Evolutionary conservation across 2,329 filamentous ascomycete genomes (phyloP).

Genomic region (Nemania sp.): DNA sequence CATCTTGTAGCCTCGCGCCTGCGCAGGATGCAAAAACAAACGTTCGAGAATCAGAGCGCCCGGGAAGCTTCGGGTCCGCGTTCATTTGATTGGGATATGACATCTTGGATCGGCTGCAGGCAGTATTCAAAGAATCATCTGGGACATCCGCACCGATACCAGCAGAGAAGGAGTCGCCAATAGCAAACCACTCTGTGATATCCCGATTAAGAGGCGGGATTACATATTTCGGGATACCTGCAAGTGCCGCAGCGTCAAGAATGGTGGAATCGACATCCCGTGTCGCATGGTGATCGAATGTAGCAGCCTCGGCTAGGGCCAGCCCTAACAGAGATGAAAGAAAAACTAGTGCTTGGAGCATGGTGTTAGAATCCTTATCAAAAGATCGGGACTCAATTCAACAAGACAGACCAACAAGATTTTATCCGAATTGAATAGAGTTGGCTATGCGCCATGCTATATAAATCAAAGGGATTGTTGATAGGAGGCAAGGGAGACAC

Average conservation of each 20-base stretch:
- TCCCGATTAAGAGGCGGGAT: not conserved
- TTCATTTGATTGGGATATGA: conserved; percentile 7
- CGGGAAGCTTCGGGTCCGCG: not conserved
- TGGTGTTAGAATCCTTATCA: not conserved
- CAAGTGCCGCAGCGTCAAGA: not conserved
- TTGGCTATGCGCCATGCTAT: too few relatives aligned
- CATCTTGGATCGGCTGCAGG: not conserved
- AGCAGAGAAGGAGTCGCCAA: conserved; percentile 6
- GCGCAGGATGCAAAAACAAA: conserved; percentile 8
- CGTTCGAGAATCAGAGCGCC: not conserved
- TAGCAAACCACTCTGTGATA: conserved; percentile 9
- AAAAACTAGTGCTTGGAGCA: not conserved
- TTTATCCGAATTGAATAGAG: too few relatives aligned
- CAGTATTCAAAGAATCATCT: not conserved
- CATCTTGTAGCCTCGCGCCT: not conserved
- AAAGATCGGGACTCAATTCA: not conserved
- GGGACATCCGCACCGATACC: not conserved
- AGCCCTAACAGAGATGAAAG: not conserved
- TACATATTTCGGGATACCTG: conserved; percentile 1
- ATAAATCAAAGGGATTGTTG: too few relatives aligned
- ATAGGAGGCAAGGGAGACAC: too few relatives aligned
- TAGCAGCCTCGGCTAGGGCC: not conserved
- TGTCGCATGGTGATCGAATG: not conserved
- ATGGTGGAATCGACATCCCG: not conserved
- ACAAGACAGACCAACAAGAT: too few relatives aligned